Base-by-base conservation (phyloP, 352 stramenopile genomes). In the Phytophthora constricta region DNA sequence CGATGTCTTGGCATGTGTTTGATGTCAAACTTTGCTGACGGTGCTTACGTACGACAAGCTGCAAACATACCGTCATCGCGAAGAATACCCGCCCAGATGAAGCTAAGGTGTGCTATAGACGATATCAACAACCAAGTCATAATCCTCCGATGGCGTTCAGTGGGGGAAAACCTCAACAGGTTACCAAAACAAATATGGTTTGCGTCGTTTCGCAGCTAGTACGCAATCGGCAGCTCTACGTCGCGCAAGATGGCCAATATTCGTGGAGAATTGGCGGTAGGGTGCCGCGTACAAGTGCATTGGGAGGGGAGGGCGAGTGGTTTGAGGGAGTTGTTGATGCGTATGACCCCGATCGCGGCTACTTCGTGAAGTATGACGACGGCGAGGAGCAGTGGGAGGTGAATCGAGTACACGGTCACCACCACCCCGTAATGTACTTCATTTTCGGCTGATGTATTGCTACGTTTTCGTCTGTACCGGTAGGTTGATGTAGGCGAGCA, bases 371-470 rank as follows among this genome's bases (percentile, higher is more conserved):
- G 52, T 93, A 93, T 46, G 82, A 90, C 49, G 86, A 93, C 58
- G 82, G 86, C 27, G 83, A 93, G 50, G 73, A 90, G 66, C 86
- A 91, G 58, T 93, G 86, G 86, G 86, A 93, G 80, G 72, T 73
- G 17, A 11, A 45, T 33, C 17, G 3, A 20, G 33, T 8, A 14
- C 2, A 22, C 25, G 9, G 25, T 23, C 26, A 37, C 11, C 33
- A 17, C 20, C 13, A 5, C 9, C 13, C 1, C 4, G 49, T 23
- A 27, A 52, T 43, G 28, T 56, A 11, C 57, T 20, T 43, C n/a
- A 55, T 9, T 56, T 5, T 25, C n/a, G n/a, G n/a, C n/a, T n/a
- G n/a, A n/a, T n/a, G n/a, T n/a, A n/a, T n/a, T 47, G 17, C 25
- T 58, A 17, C 16, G 26, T n/a, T 19, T 20, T 51, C n/a, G 39